Evolutionary conservation across 768 basidiomycete genomes (phyloP).

Genomic region (Phylloporus sp.): DNA sequence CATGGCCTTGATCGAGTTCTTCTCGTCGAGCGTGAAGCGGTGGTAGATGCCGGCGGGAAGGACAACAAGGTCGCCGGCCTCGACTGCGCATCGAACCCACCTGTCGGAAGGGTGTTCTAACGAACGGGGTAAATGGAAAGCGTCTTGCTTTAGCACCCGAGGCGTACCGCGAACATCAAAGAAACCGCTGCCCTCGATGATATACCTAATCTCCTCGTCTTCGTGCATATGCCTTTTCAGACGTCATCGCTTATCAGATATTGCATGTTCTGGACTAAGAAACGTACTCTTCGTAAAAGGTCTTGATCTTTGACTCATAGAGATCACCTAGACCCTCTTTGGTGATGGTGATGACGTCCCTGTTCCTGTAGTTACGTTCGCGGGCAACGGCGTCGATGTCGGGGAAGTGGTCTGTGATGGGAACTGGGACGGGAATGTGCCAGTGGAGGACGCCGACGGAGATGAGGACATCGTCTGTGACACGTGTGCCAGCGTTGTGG

Average conservation of each 20-base stretch:
- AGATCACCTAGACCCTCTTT: constrained; percentile 74
- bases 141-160: neutral
- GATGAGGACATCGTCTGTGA: constrained; percentile 44
- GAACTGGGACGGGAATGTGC: constrained; percentile 55
- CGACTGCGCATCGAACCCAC: constrained; percentile 80
- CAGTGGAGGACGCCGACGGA: constrained; percentile 62
- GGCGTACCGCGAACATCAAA: constrained; percentile 83
- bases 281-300: constrained; percentile 77
- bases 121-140: neutral
- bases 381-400: constrained; percentile 56
- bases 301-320: constrained; percentile 79
- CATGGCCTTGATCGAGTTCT: constrained; percentile 68
- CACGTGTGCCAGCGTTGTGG: constrained; percentile 66
- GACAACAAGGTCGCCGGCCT: constrained; percentile 78
- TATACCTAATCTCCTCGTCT: constrained; percentile 92
- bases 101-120: constrained; percentile 60
- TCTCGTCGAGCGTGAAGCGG: constrained; percentile 84
- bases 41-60: constrained; percentile 92
- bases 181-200: constrained; percentile 82
- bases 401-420: constrained; percentile 37
- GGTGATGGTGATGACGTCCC: constrained; percentile 74
- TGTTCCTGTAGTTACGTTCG: constrained; percentile 75
- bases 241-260: neutral
- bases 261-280: too few relatives aligned
- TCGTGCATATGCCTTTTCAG: constrained; percentile 82